phyloP scores from a whole-genome alignment of 108 stramenopile genomes.

The Fragilaria crotonensis region DNA sequence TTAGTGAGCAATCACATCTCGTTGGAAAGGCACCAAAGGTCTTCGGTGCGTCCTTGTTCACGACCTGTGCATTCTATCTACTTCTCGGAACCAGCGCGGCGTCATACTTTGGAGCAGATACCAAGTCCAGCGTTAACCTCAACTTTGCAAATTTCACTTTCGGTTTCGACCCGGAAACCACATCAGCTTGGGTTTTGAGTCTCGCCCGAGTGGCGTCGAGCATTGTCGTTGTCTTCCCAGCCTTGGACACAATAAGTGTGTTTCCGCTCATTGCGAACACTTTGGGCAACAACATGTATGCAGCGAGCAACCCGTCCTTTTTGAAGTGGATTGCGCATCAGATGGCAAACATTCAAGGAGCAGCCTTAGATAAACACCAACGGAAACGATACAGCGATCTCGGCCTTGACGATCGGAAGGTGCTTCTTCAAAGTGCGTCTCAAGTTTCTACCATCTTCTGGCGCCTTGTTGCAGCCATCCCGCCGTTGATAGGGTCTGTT shows the following conservation, averaged over 20 bases:
- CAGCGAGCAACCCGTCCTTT: conserved; percentile 3
- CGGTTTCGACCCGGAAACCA: conserved; percentile 11
- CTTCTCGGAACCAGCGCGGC: conserved; percentile 22
- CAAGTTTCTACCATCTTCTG: conserved; percentile 14
- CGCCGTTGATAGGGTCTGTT: conserved; percentile 29
- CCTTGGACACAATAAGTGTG: conserved; percentile 33
- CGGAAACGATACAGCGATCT: too few species aligned
- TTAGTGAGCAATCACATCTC: conserved; percentile 14
- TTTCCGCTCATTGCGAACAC: conserved; percentile 55
- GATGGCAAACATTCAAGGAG: not conserved
- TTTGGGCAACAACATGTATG: conserved; percentile 34
- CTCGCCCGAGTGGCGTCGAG: conserved; percentile 8
- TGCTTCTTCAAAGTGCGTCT: not conserved
- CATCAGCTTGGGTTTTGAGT: not conserved
- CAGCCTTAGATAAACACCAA: too few species aligned
- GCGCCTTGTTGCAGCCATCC: conserved; percentile 37
- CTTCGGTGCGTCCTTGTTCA: conserved; percentile 25
- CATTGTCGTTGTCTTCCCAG: conserved; percentile 45
- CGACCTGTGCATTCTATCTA: conserved; percentile 31
- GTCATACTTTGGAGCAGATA: conserved; percentile 31
- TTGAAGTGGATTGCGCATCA: conserved; percentile 6
- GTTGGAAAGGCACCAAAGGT: conserved; percentile 6
- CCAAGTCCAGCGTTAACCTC: conserved; percentile 28
- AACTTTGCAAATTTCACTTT: conserved; percentile 41
- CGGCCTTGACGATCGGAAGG: conserved; percentile 6